Evolutionary conservation across 805 yeast genomes (phyloP).

Genomic region (Schizosaccharomyces pombe): DNA sequence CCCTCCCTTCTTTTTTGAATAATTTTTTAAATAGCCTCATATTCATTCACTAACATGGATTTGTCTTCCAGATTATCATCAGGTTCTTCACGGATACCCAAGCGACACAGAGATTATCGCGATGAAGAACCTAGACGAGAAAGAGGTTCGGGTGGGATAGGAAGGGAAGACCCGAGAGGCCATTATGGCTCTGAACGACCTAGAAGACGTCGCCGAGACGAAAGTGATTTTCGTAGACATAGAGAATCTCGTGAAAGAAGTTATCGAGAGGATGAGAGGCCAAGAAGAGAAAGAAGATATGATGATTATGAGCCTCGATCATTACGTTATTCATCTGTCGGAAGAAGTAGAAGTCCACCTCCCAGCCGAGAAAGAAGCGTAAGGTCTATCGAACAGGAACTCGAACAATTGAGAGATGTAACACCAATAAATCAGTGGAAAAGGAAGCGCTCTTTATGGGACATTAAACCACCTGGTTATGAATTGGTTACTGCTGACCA

Average conservation of each 20-base stretch:
- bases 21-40: too few species aligned
- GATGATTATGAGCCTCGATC: neutral
- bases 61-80: neutral
- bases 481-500: conserved; percentile 50
- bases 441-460: conserved; percentile 39
- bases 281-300: conserved; percentile 6
- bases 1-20: too few species aligned
- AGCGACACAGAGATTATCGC: neutral
- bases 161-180: too few species aligned
- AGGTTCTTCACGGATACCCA: neutral
- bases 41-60: neutral
- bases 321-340: conserved; percentile 4
- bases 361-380: neutral
- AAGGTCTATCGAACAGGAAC: conserved; percentile 12
- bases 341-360: conserved; percentile 7
- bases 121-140: neutral
- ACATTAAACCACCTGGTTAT: conserved; percentile 44
- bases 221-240: neutral
- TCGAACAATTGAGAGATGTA: conserved; percentile 16
- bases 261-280: conserved; percentile 8
- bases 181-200: conserved; percentile 2
- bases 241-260: neutral
- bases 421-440: conserved; percentile 29
- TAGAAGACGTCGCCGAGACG: neutral
- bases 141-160: too few species aligned